Evolutionary conservation across 352 stramenopile genomes (phyloP).

Genomic region (Peronospora belbahrii): DNA sequence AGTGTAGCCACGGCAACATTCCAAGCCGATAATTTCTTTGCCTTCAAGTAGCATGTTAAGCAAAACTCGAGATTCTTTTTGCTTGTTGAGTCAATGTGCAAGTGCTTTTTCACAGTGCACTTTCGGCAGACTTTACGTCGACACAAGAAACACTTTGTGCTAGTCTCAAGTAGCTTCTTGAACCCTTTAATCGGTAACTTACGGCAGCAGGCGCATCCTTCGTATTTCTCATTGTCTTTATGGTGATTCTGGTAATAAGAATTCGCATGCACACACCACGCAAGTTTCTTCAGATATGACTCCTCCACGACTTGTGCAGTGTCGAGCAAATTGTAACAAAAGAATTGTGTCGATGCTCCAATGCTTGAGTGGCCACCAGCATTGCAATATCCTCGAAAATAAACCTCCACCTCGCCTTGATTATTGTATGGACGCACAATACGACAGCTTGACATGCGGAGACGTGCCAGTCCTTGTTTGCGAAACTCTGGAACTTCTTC

Average conservation of each 20-base stretch:
- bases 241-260: constrained; percentile 9
- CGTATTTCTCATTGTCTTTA: constrained; percentile 9
- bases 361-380: constrained; percentile 23
- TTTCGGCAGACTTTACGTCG: constrained; percentile 36
- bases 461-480: constrained; percentile 25
- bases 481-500: constrained; percentile 34
- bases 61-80: constrained; percentile 45
- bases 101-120: constrained; percentile 43
- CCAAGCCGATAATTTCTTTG: constrained; percentile 37
- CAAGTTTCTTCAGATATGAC: constrained; percentile 59
- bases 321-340: constrained; percentile 32
- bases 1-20: constrained; percentile 36
- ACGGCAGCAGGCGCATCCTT: constrained; percentile 28
- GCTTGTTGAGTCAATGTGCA: constrained; percentile 28
- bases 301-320: constrained; percentile 41
- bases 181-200: constrained; percentile 29
- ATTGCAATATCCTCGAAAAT: constrained; percentile 37
- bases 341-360: constrained; percentile 17
- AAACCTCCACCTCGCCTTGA: constrained; percentile 35
- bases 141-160: constrained; percentile 33
- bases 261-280: constrained; percentile 43
- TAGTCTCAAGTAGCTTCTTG: constrained; percentile 30
- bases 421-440: constrained; percentile 29
- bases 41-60: constrained; percentile 45
- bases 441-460: constrained; percentile 35